Conservation (phyloP, 768 basidiomycete species). For the Amylocystis lapponica region DNA sequence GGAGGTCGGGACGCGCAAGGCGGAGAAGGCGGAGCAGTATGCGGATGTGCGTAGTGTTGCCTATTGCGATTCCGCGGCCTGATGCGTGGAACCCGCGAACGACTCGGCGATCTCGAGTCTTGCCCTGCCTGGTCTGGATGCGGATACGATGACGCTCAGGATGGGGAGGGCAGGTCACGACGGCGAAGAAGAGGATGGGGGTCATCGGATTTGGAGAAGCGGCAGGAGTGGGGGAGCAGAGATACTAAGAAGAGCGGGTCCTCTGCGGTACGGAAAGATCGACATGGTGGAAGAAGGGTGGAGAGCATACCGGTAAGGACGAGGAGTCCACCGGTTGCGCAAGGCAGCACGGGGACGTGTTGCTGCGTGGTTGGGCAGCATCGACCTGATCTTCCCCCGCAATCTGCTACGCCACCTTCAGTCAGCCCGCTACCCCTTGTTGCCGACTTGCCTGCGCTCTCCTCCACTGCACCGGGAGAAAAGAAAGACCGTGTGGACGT, state of each 20-base stretch:
- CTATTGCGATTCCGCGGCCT: conserved; percentile 32
- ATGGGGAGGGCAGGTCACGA: conserved; percentile 6
- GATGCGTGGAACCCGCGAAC: conserved; percentile 25
- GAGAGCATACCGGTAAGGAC: conserved; percentile 19
- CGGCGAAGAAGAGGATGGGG: conserved; percentile 3
- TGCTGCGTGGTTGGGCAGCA: conserved; percentile 70
- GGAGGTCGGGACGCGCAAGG: conserved; percentile 65
- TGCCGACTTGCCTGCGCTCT: background rate
- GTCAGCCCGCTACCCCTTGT: conserved; percentile 4
- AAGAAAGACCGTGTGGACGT: too few relatives aligned
- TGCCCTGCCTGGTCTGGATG: conserved; percentile 31
- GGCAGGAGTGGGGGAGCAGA: conserved; percentile 6
- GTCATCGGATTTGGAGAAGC: background rate
- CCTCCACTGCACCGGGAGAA: too few relatives aligned
- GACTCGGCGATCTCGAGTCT: conserved; percentile 46
- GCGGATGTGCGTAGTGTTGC: conserved; percentile 35
- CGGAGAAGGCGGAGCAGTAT: conserved; percentile 20
- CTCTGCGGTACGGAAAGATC: conserved; percentile 10
- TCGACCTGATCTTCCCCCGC: conserved; percentile 55
- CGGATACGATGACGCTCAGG: conserved; percentile 14
- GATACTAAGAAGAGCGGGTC: conserved; percentile 6
- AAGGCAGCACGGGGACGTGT: conserved; percentile 62
- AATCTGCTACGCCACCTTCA: conserved; percentile 23
- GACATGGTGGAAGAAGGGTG: conserved; percentile 19
- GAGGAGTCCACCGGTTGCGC: conserved; percentile 33